Evolutionary conservation across 192 early-diverging fungal species (phyloP), one percentile per base, ranked within the genome.

Genomic region (Linnemannia hyalina): DNA sequence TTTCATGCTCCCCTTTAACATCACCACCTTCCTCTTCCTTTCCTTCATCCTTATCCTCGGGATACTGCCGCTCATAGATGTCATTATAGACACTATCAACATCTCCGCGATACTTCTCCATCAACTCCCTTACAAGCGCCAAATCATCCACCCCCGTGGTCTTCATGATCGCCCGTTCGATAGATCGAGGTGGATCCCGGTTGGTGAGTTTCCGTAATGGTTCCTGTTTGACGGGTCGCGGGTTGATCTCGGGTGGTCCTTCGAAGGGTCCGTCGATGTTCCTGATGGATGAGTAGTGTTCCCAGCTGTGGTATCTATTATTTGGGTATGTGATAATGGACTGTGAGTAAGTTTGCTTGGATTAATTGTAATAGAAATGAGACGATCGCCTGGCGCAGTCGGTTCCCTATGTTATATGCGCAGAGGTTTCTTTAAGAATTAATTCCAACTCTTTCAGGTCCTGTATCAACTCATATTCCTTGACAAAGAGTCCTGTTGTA

Each of bases 281-380:
- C 6, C 94, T 86, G 38, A 96, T 92, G 2, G 95, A 96, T 55
- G 93, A 95, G 63, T 96, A 95, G 78, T 95, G 95, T 75, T 95
- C 94, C 89, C 94, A 95, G 70, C 90, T 93, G 70, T 95, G 95
- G 80, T 95, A 95, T 2, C 91, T 91, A 32, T 65, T 63, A 22
- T 29, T n/a, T 13, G 9, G 8, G 32, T 7, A 16, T 32, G 29
- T 65, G 36, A 54, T 18, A 32, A 4, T 26, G 2, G 1, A 46
- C 2, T 13, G 4, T 57, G 15, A 23, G 72, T 1, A 3, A 42
- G 9, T 35, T 41, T 11, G 41, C 7, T 9, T 3, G 44, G 36
- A 46, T 16, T 44, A 7, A 60, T 29, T 60, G 18, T 1, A 71
- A 16, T 32, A 6, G 23, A 3, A 68, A 35, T 23, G 15, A 26